Conservation (phyloP, 2,329 filamentous ascomycete genomes). For the Akanthomyces dipterigenus region DNA sequence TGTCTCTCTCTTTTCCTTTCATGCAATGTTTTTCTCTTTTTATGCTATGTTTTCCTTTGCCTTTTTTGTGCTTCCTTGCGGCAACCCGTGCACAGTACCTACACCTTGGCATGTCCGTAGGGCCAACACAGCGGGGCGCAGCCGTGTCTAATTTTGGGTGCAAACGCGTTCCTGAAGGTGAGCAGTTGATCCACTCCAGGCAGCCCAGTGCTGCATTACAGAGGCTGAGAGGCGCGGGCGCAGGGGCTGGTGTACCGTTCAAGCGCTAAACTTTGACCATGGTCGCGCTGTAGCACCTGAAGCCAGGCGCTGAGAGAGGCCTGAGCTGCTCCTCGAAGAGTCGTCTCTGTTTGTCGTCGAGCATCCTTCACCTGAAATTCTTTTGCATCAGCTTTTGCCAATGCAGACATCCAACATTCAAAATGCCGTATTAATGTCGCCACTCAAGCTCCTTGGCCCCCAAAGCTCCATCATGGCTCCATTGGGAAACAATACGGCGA, state of each 20-base stretch:
- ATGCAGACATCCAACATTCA: neutral
- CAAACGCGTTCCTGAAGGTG: neutral
- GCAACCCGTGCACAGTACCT: no score
- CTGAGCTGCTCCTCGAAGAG: no score
- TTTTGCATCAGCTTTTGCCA: neutral
- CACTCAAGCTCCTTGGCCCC: neutral
- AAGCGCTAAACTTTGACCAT: neutral
- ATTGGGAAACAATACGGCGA: neutral
- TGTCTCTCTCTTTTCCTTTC: no score
- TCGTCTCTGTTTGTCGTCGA: neutral
- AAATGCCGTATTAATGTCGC: neutral
- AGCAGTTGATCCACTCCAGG: neutral
- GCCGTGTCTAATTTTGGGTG: constrained; percentile 5
- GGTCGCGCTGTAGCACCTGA: neutral
- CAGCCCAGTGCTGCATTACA: neutral
- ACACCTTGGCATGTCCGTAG: neutral
- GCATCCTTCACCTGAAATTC: neutral
- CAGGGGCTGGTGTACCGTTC: neutral
- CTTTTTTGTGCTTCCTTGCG: no score
- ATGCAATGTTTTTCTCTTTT: no score
- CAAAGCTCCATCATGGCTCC: neutral
- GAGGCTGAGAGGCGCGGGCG: neutral
- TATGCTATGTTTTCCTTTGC: no score
- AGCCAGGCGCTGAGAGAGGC: neutral
- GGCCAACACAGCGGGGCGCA: neutral